These are phyloP conservation scores for Zymoseptoria passerinii DNA, from an alignment of 2,329 filamentous ascomycete genomes.

Conservation along the genomic window DNA sequence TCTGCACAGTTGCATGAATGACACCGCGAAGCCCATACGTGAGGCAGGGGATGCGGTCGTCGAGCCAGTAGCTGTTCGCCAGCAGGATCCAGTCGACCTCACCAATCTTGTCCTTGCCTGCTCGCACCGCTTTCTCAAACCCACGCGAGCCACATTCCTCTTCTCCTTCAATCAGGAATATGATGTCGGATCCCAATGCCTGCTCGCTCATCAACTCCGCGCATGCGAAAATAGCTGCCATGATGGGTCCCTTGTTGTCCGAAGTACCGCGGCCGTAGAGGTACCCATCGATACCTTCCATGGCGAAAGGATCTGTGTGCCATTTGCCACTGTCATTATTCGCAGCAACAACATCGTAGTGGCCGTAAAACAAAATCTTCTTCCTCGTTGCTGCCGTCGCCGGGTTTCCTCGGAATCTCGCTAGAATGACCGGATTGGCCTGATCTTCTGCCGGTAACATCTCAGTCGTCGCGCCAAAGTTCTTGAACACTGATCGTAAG, in stretches of 20 bases:
- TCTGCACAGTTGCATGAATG: conserved; percentile 81
- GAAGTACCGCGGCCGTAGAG: conserved; percentile 93
- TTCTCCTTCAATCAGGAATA: conserved; percentile 93
- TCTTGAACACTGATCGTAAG: conserved; percentile 81
- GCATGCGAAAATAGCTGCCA: conserved; percentile 88
- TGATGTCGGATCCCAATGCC: conserved; percentile 72
- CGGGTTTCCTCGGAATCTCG: conserved; percentile 72
- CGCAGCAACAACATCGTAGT: conserved; percentile 93
- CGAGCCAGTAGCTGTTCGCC: conserved; percentile 97
- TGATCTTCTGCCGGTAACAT: conserved; percentile 72
- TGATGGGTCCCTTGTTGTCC: conserved; percentile 93
- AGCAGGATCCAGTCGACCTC: conserved; percentile 88
- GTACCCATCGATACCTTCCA: conserved; percentile 84
- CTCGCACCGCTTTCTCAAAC: conserved; percentile 73
- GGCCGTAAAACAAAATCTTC: conserved; percentile 91
- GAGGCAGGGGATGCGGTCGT: conserved; percentile 88
- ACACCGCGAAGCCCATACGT: conserved; percentile 93
- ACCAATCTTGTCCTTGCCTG: conserved; percentile 77
- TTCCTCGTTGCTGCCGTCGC: conserved; percentile 60
- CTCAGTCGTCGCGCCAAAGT: conserved; percentile 79
- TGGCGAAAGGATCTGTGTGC: conserved; percentile 79
- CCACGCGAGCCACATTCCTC: conserved; percentile 91
- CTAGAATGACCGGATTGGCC: conserved; percentile 88
- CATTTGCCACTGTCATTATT: conserved; percentile 76
- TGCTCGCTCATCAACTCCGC: conserved; percentile 83